Evolutionary conservation across 768 basidiomycete genomes (phyloP).

Genomic region (Collybiopsis confluens): DNA sequence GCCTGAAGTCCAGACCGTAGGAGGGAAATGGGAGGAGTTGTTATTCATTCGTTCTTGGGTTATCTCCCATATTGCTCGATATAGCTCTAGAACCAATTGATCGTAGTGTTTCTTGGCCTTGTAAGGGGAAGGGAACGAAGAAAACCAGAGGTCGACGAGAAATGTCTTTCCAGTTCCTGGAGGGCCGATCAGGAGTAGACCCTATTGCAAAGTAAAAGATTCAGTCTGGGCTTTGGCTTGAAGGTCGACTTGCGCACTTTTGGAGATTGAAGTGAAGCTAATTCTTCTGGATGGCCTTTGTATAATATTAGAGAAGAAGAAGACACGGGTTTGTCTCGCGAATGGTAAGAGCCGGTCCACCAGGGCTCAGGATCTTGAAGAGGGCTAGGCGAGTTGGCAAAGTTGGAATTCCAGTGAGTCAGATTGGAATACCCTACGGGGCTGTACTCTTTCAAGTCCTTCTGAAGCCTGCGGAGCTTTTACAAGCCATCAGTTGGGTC

Average conservation of each 20-base stretch:
- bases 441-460: slow-evolving; percentile 42
- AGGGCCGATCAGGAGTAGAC: slow-evolving; percentile 46
- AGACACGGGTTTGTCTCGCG: slow-evolving; percentile 15
- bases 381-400: neutral
- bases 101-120: slow-evolving; percentile 58
- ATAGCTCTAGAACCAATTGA: slow-evolving; percentile 51
- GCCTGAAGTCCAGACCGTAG: neutral
- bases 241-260: no score
- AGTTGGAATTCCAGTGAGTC: slow-evolving; percentile 7
- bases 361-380: slow-evolving; percentile 29
- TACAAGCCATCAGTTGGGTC: neutral
- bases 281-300: slow-evolving; percentile 45
- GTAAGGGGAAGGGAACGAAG: slow-evolving; percentile 45
- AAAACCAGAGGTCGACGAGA: slow-evolving; percentile 52
- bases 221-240: no score
- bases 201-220: no score
- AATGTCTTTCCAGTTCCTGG: slow-evolving; percentile 54
- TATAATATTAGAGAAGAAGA: slow-evolving; percentile 32
- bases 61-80: slow-evolving; percentile 50
- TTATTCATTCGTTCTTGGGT: slow-evolving; percentile 34
- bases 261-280: slow-evolving; percentile 45
- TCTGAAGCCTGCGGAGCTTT: slow-evolving; percentile 45
- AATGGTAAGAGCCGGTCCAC: slow-evolving; percentile 9
- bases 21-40: neutral
- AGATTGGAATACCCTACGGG: slow-evolving; percentile 38